These are phyloP conservation scores for Neurospora discreta DNA, from an alignment of 495 filamentous ascomycete genomes.

Conservation along the genomic window DNA sequence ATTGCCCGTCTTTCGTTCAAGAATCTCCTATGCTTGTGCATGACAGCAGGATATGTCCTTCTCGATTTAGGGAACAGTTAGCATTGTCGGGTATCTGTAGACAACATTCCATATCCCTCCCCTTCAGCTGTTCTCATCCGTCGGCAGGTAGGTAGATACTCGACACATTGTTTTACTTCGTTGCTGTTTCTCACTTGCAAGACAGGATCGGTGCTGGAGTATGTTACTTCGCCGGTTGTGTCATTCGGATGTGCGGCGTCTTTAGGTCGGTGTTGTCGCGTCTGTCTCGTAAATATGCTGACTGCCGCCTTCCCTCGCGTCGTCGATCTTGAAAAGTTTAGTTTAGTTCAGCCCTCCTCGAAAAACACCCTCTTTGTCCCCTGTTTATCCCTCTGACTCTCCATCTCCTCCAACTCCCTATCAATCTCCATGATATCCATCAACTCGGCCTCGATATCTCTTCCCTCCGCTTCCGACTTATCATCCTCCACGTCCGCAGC, in stretches of 20 bases:
- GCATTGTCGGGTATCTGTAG: background rate
- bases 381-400: slow-evolving; percentile 23
- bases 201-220: background rate
- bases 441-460: slow-evolving; percentile 41
- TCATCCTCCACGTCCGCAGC: slow-evolving; percentile 33
- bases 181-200: background rate
- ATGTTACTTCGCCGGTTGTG: background rate
- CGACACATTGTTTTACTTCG: background rate
- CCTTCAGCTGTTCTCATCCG: background rate
- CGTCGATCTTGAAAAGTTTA: too few species aligned
- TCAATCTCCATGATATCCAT: slow-evolving; percentile 48
- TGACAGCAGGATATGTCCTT: background rate
- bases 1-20: background rate
- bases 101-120: background rate
- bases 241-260: background rate
- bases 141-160: background rate
- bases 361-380: slow-evolving; percentile 35
- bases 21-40: background rate
- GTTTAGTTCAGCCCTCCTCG: slow-evolving; percentile 24
- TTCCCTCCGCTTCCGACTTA: slow-evolving; percentile 30
- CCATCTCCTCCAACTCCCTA: slow-evolving; percentile 37
- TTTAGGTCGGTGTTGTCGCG: background rate
- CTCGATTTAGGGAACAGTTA: background rate
- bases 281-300: background rate
- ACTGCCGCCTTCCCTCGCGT: too few species aligned